These are phyloP conservation scores for Byssochlamys sp. DNA, from an alignment of 2,329 filamentous ascomycete genomes.

Conservation along the genomic window DNA sequence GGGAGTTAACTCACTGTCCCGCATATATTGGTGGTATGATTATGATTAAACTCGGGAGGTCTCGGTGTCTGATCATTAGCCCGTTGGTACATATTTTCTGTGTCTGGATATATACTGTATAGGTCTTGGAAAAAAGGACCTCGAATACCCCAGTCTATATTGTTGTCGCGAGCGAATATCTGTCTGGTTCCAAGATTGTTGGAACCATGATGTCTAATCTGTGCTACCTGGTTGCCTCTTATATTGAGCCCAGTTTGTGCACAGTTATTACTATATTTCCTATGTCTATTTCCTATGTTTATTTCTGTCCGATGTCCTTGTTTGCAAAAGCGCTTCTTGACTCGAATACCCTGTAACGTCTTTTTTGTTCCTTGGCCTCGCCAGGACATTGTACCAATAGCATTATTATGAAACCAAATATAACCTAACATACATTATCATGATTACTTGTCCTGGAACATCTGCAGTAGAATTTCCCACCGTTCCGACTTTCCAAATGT, in stretches of 20 bases:
- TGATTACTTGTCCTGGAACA: neutral
- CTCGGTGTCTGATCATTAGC: neutral
- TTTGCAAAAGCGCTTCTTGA: no score
- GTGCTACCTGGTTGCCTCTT: neutral
- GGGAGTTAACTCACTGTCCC: neutral
- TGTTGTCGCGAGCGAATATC: neutral
- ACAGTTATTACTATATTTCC: neutral
- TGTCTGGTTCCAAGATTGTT: neutral
- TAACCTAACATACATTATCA: neutral
- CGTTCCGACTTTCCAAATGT: neutral
- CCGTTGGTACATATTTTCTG: neutral
- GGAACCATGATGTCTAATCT: neutral
- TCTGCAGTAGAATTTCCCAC: neutral
- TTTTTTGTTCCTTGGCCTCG: neutral
- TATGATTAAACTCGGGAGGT: neutral
- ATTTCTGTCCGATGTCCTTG: no score
- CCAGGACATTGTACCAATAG: neutral
- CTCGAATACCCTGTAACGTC: neutral
- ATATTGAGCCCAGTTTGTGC: neutral
- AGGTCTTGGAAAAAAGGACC: neutral
- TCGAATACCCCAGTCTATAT: neutral
- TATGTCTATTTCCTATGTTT: neutral
- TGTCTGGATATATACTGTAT: neutral
- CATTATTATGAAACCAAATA: neutral
- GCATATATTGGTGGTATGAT: neutral